Evolutionary conservation across 805 yeast genomes (phyloP).

Genomic region (Saccharomyces kudriavzevii): DNA sequence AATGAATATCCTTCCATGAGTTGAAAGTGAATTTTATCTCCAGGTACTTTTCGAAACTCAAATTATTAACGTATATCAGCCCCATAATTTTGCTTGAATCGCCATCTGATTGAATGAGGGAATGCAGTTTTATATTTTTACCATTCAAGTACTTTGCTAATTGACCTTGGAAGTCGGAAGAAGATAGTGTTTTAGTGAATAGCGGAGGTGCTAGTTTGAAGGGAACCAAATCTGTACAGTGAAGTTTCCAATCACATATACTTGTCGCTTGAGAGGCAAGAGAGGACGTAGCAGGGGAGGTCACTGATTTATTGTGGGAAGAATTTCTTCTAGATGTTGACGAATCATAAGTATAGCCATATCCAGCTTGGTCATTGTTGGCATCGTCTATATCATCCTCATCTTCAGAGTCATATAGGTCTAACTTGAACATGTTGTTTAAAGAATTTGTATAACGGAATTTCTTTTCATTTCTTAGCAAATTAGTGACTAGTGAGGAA

Average conservation of each 20-base stretch:
- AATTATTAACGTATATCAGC: slow-evolving; percentile 24
- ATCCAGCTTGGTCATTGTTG: slow-evolving; percentile 4
- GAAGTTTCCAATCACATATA: slow-evolving; percentile 7
- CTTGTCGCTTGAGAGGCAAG: background rate
- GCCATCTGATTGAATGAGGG: slow-evolving; percentile 9
- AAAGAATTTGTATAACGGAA: slow-evolving; percentile 1
- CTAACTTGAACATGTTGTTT: slow-evolving; percentile 2
- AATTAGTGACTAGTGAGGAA: slow-evolving; percentile 3
- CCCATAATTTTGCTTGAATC: slow-evolving; percentile 18
- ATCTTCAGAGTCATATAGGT: slow-evolving; percentile 3
- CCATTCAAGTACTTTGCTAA: slow-evolving; percentile 16
- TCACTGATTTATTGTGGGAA: background rate
- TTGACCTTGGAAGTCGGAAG: slow-evolving; percentile 9
- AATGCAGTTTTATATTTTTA: slow-evolving; percentile 20
- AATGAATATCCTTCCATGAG: slow-evolving; percentile 29
- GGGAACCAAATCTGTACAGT: slow-evolving; percentile 6
- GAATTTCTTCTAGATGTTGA: slow-evolving; percentile 1
- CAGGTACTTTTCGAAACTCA: slow-evolving; percentile 28
- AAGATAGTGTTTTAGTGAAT: background rate
- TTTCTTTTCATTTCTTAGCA: slow-evolving; percentile 7
- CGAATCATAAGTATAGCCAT: slow-evolving; percentile 1
- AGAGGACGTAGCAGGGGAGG: background rate
- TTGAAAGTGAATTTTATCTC: slow-evolving; percentile 30
- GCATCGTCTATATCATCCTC: slow-evolving; percentile 1
- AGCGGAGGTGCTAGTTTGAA: slow-evolving; percentile 1